Evolutionary conservation across 768 basidiomycete species (phyloP).

Genomic region (Rhizopogon sp.): DNA sequence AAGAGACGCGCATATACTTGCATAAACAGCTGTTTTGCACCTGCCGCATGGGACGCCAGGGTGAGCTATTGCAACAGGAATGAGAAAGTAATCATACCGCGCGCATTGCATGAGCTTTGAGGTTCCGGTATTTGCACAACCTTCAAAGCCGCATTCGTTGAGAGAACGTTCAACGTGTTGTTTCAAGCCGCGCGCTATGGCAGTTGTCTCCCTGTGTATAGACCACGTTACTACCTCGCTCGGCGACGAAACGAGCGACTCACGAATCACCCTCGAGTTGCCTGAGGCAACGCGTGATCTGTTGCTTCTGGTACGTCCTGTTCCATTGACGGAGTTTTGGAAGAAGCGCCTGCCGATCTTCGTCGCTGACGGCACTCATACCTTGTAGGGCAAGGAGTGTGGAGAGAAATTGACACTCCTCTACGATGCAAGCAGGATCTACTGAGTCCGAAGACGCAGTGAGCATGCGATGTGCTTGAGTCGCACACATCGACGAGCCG

Average conservation of each 20-base stretch:
- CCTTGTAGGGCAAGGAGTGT: slow-evolving; percentile 38
- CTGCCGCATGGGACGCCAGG: slow-evolving; percentile 14
- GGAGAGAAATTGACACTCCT: slow-evolving; percentile 35
- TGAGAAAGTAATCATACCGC: not conserved
- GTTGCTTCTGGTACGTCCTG: slow-evolving; percentile 11
- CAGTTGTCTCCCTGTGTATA: slow-evolving; percentile 24
- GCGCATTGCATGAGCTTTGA: slow-evolving; percentile 32
- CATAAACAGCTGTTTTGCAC: slow-evolving; percentile 39
- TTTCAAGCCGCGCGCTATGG: slow-evolving; percentile 25
- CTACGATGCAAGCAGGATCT: slow-evolving; percentile 21
- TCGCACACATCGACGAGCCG: slow-evolving; percentile 26
- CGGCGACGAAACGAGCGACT: not conserved
- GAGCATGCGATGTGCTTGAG: slow-evolving; percentile 34
- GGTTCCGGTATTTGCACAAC: slow-evolving; percentile 21
- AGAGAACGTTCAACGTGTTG: slow-evolving; percentile 24
- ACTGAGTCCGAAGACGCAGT: slow-evolving; percentile 5
- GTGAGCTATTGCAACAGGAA: not conserved
- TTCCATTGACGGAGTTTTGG: slow-evolving; percentile 30
- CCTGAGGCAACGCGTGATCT: slow-evolving; percentile 29
- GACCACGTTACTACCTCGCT: not conserved
- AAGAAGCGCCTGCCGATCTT: slow-evolving; percentile 28
- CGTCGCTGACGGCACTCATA: slow-evolving; percentile 22
- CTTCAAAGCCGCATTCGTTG: slow-evolving; percentile 27
- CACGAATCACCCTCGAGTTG: slow-evolving; percentile 26
- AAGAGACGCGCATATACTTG: slow-evolving; percentile 18